Base-by-base conservation (phyloP, 371 early-diverging fungal genomes). In the Lichtheimia hyalospora region DNA sequence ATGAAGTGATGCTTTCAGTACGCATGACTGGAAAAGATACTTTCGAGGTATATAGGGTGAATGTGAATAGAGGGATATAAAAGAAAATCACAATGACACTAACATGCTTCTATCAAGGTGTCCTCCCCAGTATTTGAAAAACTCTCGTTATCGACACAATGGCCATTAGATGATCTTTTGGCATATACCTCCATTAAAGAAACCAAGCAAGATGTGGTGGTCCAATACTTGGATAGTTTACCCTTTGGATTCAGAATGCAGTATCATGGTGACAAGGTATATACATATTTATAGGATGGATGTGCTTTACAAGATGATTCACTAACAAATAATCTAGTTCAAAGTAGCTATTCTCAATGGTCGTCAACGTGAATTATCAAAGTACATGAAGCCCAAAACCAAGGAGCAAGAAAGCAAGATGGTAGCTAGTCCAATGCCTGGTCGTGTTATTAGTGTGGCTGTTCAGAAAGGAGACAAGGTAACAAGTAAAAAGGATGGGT, bases 401-500 rank as follows among this genome's bases (percentile, higher is more conserved):
- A 84, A 84, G 61, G 72, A 86, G 18, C 91, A 93, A 52, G 75
- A 88, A 6, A 85, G 89, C 48, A 84, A 84, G 64, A 65, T 90
- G 49, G 80, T 97, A 21, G 69, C 90, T 5, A 84, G 95, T 15
- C 97, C 98, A 5, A 98, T 98, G 97, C 96, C 98, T 7, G 96
- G 98, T 14, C 76, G 84, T 12, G 92, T 98, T 4, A 87, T 96
- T 24, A 88, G 88, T 28, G 74, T 98, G 0, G 84, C 89, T 18
- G 95, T 95, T 48, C 85, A 88, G 71, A 87, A 73, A 24, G 96
- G 96, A 14, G 93, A 98, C 63, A 73, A 81, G 16, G 87, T 84
- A 53, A 66, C 12, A 25, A 43, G 34, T 18, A 10, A 24, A 41
- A 34, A 13, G 18, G 5, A 20, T 46, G 8, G n/a, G n/a, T 25